A percentile compares a stretch with the other conserved stretches of the same genome.
These are phyloP conservation scores for Xylaria sp. DNA, from an alignment of 2,329 filamentous ascomycete genomes.

Conservation along the genomic window DNA sequence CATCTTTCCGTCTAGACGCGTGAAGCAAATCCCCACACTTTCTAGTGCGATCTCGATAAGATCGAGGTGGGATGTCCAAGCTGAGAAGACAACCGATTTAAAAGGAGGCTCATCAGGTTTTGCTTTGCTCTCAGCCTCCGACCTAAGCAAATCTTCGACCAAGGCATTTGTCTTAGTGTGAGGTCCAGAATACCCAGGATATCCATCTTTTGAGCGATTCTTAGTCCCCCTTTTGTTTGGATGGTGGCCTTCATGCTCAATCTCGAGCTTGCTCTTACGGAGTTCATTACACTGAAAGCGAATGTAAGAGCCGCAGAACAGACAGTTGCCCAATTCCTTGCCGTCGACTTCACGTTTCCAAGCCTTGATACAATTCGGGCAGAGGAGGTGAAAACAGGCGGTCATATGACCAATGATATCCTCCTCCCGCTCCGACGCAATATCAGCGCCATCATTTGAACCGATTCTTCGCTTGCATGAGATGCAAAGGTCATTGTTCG, in stretches of 20 bases:
- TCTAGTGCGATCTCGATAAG: constrained; percentile 86
- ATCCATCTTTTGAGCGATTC: constrained; percentile 60
- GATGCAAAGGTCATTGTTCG: constrained; percentile 78
- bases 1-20: constrained; percentile 93
- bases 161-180: constrained; percentile 92
- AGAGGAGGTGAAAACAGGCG: constrained; percentile 87
- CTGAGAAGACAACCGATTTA: constrained; percentile 94
- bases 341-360: constrained; percentile 67
- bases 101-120: constrained; percentile 76
- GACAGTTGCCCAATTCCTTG: constrained; percentile 64
- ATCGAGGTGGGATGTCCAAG: constrained; percentile 95
- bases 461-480: constrained; percentile 74
- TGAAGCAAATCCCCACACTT: constrained; percentile 72
- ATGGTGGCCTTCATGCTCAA: constrained; percentile 65
- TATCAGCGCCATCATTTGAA: constrained; percentile 61
- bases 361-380: constrained; percentile 73
- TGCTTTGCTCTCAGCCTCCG: constrained; percentile 69
- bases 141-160: constrained; percentile 75
- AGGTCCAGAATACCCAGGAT: constrained; percentile 80
- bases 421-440: constrained; percentile 68
- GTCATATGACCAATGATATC: constrained; percentile 82
- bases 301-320: constrained; percentile 73
- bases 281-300: constrained; percentile 74
- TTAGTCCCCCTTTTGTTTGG: constrained; percentile 50
- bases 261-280: constrained; percentile 67